Evolutionary conservation across 768 basidiomycete species (phyloP).

Genomic region (Naganishia vaughanmartiniae): DNA sequence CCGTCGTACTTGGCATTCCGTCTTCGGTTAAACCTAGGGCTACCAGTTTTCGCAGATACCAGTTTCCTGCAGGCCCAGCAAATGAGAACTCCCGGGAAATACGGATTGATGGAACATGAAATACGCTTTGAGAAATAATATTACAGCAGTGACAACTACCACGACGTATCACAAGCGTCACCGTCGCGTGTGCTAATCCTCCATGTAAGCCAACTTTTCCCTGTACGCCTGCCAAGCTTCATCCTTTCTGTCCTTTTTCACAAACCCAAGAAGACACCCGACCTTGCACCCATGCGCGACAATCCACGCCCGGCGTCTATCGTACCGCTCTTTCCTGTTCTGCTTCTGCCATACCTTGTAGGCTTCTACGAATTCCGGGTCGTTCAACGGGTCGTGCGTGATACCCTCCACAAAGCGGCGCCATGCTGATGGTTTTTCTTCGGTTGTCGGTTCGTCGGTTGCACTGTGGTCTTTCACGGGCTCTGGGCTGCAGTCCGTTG

Average conservation of each 20-base stretch:
- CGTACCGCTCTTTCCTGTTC: constrained; percentile 5
- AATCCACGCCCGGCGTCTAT: not conserved
- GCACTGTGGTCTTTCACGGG: not conserved
- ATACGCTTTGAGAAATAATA: not conserved
- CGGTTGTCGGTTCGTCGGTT: not conserved
- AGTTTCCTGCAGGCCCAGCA: too few relatives aligned
- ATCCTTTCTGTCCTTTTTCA: not conserved
- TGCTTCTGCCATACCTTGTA: constrained; percentile 4
- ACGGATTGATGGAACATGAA: not conserved
- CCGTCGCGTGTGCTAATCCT: not conserved
- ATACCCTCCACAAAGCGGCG: not conserved
- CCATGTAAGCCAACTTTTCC: constrained; percentile 11
- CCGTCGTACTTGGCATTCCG: too few relatives aligned
- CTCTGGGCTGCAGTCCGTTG: not conserved
- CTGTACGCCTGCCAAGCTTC: constrained; percentile 6
- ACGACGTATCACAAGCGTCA: not conserved
- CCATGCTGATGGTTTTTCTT: constrained; percentile 13
- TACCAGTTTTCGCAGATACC: too few relatives aligned
- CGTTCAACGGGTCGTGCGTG: constrained; percentile 4
- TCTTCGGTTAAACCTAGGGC: too few relatives aligned
- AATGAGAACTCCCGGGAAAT: too few relatives aligned
- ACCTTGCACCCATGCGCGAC: not conserved
- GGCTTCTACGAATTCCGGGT: constrained; percentile 7
- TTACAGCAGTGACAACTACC: not conserved
- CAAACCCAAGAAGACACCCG: not conserved